These are phyloP conservation scores for Bothriochloa decipiens DNA, from an alignment of 176 grass and related monocot species.

Conservation along the genomic window DNA sequence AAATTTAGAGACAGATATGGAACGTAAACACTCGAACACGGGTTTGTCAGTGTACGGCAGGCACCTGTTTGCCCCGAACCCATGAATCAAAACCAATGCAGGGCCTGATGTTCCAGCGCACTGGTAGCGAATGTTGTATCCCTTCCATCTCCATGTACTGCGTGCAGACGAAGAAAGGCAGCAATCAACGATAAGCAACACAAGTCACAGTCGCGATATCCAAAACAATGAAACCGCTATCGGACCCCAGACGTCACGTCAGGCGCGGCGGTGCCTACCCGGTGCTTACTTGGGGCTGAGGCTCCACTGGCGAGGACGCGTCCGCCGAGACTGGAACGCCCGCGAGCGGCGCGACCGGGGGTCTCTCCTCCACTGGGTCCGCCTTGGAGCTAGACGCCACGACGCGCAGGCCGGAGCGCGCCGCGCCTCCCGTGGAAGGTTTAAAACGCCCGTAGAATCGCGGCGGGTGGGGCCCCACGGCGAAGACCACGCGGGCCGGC, in stretches of 20 bases:
- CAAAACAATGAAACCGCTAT: neutral
- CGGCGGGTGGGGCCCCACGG: neutral
- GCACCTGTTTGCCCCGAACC: slow-evolving; percentile 92
- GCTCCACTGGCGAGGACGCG: slow-evolving; percentile 2
- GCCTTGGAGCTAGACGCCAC: slow-evolving; percentile 60
- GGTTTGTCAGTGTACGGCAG: slow-evolving; percentile 17
- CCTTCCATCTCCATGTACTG: slow-evolving; percentile 80
- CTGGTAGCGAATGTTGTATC: slow-evolving; percentile 85
- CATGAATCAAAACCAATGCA: slow-evolving; percentile 86
- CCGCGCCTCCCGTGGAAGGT: neutral
- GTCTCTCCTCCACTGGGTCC: slow-evolving; percentile 44
- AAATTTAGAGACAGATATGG: slow-evolving; percentile 8
- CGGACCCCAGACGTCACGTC: neutral
- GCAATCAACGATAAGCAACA: neutral
- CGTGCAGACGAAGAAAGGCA: neutral
- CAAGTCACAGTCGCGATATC: neutral
- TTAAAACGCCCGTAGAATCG: neutral
- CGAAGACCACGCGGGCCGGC: neutral
- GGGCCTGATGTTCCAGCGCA: slow-evolving; percentile 65
- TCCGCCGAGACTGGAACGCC: neutral
- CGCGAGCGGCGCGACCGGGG: slow-evolving; percentile 27
- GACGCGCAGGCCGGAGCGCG: slow-evolving; percentile 24
- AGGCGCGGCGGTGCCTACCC: slow-evolving; percentile 45
- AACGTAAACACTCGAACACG: neutral
- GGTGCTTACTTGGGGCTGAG: slow-evolving; percentile 43